Conservation (phyloP, 176 grass and related monocot species). For the Triticum dicoccoides region DNA sequence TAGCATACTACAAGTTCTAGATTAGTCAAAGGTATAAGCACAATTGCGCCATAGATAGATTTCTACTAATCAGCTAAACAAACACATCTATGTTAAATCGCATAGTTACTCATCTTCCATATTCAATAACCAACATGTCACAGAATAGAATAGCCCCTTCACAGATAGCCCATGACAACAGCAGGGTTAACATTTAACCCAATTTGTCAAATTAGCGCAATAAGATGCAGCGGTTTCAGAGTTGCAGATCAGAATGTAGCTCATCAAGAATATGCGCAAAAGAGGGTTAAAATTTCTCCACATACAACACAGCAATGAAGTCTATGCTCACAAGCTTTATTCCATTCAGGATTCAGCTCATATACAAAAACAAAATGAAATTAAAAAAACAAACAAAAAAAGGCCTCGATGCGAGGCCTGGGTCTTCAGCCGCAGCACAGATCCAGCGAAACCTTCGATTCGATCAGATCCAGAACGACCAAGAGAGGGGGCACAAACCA, state of each 20-base stretch:
- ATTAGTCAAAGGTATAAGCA: neutral
- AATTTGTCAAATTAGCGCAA: neutral
- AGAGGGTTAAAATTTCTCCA: conserved; percentile 17
- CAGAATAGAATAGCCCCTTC: neutral
- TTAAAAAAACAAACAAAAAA: neutral
- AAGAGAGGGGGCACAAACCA: conserved; percentile 15
- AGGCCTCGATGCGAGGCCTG: neutral
- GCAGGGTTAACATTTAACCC: neutral
- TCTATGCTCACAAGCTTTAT: conserved; percentile 38
- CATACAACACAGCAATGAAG: conserved; percentile 9
- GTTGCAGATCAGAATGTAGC: neutral
- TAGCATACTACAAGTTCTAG: neutral
- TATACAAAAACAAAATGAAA: conserved; percentile 31
- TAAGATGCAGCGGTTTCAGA: neutral
- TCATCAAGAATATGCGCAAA: neutral
- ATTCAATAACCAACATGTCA: neutral
- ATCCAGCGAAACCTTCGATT: conserved; percentile 48
- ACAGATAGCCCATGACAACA: neutral
- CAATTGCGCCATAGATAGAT: neutral
- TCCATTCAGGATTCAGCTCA: conserved; percentile 49
- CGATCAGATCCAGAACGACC: conserved; percentile 16
- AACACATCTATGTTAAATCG: neutral
- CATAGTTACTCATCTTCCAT: neutral
- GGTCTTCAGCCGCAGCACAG: conserved; percentile 30
- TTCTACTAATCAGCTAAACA: neutral